Evolutionary conservation across 2,329 filamentous ascomycete species (phyloP).

Genomic region (Zymoseptoria pseudotritici): DNA sequence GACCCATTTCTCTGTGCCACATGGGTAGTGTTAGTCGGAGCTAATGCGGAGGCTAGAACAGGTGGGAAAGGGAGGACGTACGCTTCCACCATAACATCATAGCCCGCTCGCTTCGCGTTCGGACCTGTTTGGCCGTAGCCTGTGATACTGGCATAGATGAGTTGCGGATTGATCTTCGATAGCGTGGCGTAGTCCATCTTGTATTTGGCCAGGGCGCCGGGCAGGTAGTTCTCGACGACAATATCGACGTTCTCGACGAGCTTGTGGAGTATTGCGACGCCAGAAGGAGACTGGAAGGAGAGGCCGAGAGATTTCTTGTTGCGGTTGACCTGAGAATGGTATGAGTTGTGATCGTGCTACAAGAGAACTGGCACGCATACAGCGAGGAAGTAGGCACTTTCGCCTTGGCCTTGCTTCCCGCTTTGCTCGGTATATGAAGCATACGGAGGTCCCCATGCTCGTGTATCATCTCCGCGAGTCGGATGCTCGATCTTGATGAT

Average conservation of each 20-base stretch:
- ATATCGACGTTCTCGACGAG: constrained; percentile 82
- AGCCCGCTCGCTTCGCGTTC: constrained; percentile 78
- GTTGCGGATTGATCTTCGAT: constrained; percentile 68
- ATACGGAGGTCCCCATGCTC: constrained; percentile 94
- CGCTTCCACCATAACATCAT: constrained; percentile 99
- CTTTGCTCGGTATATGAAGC: constrained; percentile 60
- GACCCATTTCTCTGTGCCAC: constrained; percentile 67
- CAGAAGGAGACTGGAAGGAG: constrained; percentile 78
- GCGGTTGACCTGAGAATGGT: constrained; percentile 64
- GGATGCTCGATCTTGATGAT: constrained; percentile 98
- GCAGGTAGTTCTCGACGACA: constrained; percentile 93
- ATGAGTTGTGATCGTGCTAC: too few species aligned
- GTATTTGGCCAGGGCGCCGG: constrained; percentile 84
- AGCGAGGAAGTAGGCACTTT: constrained; percentile 89
- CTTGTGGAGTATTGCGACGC: constrained; percentile 79
- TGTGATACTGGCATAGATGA: constrained; percentile 95
- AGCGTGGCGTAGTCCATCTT: constrained; percentile 79
- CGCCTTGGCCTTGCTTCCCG: constrained; percentile 58
- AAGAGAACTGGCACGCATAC: constrained; percentile 41
- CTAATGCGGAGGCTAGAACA: too few species aligned
- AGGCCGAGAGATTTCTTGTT: constrained; percentile 94
- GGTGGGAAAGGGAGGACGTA: constrained; percentile 19
- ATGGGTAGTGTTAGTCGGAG: not conserved
- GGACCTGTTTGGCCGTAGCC: constrained; percentile 95
- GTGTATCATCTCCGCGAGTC: constrained; percentile 80